These are phyloP conservation scores for Metarhizium album DNA, from an alignment of 2,329 filamentous ascomycete species.

Conservation along the genomic window DNA sequence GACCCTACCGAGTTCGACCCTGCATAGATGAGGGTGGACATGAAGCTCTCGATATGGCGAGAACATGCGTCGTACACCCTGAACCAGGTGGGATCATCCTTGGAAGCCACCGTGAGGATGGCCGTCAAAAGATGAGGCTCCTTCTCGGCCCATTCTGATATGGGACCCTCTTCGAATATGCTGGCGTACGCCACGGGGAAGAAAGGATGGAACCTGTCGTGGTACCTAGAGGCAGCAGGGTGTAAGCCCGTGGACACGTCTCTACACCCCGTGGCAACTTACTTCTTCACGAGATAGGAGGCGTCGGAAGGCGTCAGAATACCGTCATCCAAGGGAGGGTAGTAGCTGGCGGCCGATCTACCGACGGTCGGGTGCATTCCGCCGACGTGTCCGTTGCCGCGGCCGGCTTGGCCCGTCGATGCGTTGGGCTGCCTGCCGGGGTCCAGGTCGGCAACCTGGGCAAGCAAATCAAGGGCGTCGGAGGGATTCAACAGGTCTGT, in stretches of 20 bases:
- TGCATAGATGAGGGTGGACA: slow-evolving; percentile 56
- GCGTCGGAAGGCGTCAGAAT: slow-evolving; percentile 17
- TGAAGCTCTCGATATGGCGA: slow-evolving; percentile 57
- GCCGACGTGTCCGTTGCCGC: slow-evolving; percentile 8
- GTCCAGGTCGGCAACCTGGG: slow-evolving; percentile 29
- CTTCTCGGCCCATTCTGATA: slow-evolving; percentile 45
- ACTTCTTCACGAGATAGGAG: slow-evolving; percentile 18
- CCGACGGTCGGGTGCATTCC: slow-evolving; percentile 1
- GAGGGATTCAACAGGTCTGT: slow-evolving; percentile 30
- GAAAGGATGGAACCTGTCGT: slow-evolving; percentile 57
- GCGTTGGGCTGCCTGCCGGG: slow-evolving; percentile 11
- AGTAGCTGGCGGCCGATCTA: slow-evolving; percentile 9
- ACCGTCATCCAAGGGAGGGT: slow-evolving; percentile 23
- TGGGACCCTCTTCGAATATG: slow-evolving; percentile 40
- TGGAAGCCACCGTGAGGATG: slow-evolving; percentile 59
- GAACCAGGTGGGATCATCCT: slow-evolving; percentile 55
- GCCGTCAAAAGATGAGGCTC: slow-evolving; percentile 61
- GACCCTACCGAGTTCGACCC: slow-evolving; percentile 58
- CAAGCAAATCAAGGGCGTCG: slow-evolving; percentile 29
- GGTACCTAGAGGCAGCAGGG: slow-evolving; percentile 35
- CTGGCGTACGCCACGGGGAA: slow-evolving; percentile 55
- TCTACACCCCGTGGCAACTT: slow-evolving; percentile 1
- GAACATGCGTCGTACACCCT: slow-evolving; percentile 55
- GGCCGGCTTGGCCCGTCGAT: slow-evolving; percentile 7
- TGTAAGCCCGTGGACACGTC: neutral